phyloP scores from a whole-genome alignment of 1,284 basidiomycete genomes.

The Lignosus rhinocerotis region DNA sequence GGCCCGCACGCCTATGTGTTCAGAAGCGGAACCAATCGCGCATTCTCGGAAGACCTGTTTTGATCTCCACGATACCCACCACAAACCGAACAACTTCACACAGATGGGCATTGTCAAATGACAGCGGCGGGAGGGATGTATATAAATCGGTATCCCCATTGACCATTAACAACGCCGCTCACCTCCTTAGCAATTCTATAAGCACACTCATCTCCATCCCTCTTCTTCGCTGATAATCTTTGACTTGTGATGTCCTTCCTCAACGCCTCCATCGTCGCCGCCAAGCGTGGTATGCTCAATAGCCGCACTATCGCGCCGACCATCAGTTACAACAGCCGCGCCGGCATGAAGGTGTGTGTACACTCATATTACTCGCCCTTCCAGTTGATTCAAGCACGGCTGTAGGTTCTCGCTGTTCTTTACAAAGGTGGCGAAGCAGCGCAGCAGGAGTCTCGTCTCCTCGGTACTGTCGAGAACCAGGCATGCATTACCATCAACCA shows the following conservation, averaged over 20 bases:
- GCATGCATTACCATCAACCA: no score
- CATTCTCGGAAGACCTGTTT: neutral
- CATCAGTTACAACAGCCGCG: constrained; percentile 7
- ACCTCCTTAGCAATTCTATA: neutral
- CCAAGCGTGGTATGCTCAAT: constrained; percentile 21
- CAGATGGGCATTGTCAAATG: neutral
- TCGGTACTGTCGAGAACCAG: constrained; percentile 90
- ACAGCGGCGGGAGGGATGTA: neutral
- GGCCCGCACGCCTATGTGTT: neutral
- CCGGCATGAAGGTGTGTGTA: constrained; percentile 26
- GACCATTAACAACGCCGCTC: neutral
- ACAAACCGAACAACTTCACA: neutral
- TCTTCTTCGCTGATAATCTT: neutral
- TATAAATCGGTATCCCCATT: neutral
- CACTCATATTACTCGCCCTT: no score
- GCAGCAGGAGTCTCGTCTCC: constrained; percentile 77
- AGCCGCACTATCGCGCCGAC: constrained; percentile 13
- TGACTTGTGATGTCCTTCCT: constrained; percentile 14
- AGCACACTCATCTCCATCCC: neutral
- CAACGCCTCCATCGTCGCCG: constrained; percentile 13
- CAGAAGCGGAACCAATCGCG: neutral
- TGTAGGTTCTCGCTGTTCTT: constrained; percentile 79
- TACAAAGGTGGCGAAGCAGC: constrained; percentile 79
- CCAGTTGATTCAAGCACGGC: neutral
- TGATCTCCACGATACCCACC: neutral